phyloP scores from a whole-genome alignment of 1,139 yeast genomes.

The Yamadazyma atlantica region DNA sequence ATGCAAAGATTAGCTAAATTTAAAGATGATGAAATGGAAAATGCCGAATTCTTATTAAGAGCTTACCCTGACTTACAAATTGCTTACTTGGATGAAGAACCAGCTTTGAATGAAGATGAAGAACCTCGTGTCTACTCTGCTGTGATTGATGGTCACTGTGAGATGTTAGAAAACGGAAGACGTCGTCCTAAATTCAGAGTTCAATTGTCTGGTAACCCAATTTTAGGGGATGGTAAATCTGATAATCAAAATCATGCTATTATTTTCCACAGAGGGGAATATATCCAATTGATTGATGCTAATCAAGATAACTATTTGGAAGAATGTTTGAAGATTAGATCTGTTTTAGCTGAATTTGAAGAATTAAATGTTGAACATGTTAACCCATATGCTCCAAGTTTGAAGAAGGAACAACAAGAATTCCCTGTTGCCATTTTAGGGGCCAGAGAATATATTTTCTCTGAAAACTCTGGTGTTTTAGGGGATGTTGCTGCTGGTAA shows the following conservation, averaged over 20 bases:
- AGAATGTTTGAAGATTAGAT: constrained; percentile 97
- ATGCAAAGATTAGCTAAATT: constrained; percentile 98
- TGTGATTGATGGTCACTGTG: constrained; percentile 97
- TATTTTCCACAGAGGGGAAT: constrained; percentile 98
- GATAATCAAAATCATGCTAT: constrained; percentile 98
- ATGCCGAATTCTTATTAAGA: constrained; percentile 95
- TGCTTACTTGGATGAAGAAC: constrained; percentile 96
- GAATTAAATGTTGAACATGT: constrained; percentile 87
- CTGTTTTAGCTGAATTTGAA: constrained; percentile 96
- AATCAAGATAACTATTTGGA: constrained; percentile 97
- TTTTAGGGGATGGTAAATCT: constrained; percentile 98
- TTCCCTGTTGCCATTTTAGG: constrained; percentile 96
- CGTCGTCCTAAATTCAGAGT: constrained; percentile 98
- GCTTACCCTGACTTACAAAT: constrained; percentile 98
- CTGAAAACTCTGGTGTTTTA: constrained; percentile 96
- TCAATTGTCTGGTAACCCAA: constrained; percentile 97
- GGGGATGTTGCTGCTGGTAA: constrained; percentile 99
- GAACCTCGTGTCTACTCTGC: constrained; percentile 98
- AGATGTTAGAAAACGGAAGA: constrained; percentile 94
- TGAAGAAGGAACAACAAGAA: constrained; percentile 41
- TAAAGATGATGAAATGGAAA: constrained; percentile 96
- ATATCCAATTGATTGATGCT: constrained; percentile 96
- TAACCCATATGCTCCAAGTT: constrained; percentile 72
- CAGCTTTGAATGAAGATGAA: constrained; percentile 87
- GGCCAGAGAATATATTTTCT: constrained; percentile 98